phyloP scores from a whole-genome alignment of 495 filamentous ascomycete genomes.

The Penicillium nucicola region DNA sequence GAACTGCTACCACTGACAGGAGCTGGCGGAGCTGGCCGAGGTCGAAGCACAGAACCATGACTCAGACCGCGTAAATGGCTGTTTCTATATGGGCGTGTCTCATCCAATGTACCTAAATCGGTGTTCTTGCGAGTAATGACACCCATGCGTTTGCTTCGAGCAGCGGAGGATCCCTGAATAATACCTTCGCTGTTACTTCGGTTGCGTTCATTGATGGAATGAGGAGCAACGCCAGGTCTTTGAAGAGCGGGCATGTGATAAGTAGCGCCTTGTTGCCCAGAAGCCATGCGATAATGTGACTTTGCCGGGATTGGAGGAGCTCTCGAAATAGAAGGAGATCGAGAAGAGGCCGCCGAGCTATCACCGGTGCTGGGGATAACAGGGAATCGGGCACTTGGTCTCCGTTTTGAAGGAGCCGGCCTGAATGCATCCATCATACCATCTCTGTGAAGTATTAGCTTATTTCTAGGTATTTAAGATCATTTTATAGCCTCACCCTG shows the following conservation, averaged over 20 bases:
- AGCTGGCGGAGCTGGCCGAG: conserved; percentile 38
- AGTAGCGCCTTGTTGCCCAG: conserved; percentile 58
- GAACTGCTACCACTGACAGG: conserved; percentile 44
- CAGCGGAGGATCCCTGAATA: conserved; percentile 53
- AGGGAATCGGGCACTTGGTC: conserved; percentile 76
- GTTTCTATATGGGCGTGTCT: conserved; percentile 67
- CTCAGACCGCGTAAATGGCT: conserved; percentile 81
- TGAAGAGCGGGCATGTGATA: conserved; percentile 56
- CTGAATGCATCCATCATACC: conserved; percentile 65
- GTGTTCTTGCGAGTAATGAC: conserved; percentile 72
- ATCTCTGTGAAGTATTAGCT: conserved; percentile 35
- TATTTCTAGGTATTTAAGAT: background rate
- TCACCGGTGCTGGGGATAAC: conserved; percentile 66
- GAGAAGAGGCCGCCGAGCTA: conserved; percentile 41
- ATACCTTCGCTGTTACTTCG: conserved; percentile 89
- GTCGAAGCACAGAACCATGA: conserved; percentile 73
- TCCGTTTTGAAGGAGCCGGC: conserved; percentile 69
- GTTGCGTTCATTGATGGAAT: conserved; percentile 70
- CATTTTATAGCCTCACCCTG: conserved; percentile 48
- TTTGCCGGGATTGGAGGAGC: conserved; percentile 70
- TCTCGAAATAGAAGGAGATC: conserved; percentile 63
- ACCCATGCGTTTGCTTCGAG: conserved; percentile 75
- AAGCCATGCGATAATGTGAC: conserved; percentile 75
- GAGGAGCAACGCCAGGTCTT: conserved; percentile 66
- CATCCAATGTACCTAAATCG: conserved; percentile 73